Conservation (phyloP, 768 basidiomycete species). For the Mycena pura region DNA sequence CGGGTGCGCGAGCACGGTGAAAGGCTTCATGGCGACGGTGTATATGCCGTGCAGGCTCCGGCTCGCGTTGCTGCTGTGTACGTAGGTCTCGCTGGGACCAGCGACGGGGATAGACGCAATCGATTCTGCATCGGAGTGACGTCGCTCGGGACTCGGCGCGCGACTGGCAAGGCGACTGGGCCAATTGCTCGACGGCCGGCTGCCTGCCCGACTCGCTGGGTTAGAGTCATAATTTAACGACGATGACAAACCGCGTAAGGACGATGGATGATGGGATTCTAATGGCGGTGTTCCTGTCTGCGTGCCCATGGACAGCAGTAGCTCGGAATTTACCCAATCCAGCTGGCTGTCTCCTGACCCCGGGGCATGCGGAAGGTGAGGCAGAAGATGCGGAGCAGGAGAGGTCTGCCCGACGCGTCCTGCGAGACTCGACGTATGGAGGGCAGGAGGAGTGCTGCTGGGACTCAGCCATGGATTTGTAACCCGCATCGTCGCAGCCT, state of each 20-base stretch:
- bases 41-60: slow-evolving; percentile 60
- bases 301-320: slow-evolving; percentile 74
- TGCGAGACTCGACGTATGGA: slow-evolving; percentile 21
- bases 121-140: slow-evolving; percentile 13
- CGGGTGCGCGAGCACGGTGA: slow-evolving; percentile 53
- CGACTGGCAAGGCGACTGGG: slow-evolving; percentile 51
- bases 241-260: slow-evolving; percentile 16
- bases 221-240: slow-evolving; percentile 27
- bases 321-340: slow-evolving; percentile 87
- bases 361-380: slow-evolving; percentile 54
- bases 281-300: slow-evolving; percentile 39
- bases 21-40: slow-evolving; percentile 68
- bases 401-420: slow-evolving; percentile 44
- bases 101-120: slow-evolving; percentile 22
- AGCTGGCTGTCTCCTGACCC: slow-evolving; percentile 55
- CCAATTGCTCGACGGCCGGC: slow-evolving; percentile 32
- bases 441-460: slow-evolving; percentile 39
- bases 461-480: slow-evolving; percentile 65
- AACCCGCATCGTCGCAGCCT: slow-evolving; percentile 66
- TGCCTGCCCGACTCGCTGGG: slow-evolving; percentile 31
- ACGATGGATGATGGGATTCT: slow-evolving; percentile 29
- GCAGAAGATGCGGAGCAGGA: slow-evolving; percentile 46
- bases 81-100: slow-evolving; percentile 52
- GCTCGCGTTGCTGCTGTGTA: slow-evolving; percentile 59
- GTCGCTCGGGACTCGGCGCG: slow-evolving; percentile 65